Base-by-base conservation (phyloP, 192 early-diverging fungal species). In the Cetraspora pellucida region DNA sequence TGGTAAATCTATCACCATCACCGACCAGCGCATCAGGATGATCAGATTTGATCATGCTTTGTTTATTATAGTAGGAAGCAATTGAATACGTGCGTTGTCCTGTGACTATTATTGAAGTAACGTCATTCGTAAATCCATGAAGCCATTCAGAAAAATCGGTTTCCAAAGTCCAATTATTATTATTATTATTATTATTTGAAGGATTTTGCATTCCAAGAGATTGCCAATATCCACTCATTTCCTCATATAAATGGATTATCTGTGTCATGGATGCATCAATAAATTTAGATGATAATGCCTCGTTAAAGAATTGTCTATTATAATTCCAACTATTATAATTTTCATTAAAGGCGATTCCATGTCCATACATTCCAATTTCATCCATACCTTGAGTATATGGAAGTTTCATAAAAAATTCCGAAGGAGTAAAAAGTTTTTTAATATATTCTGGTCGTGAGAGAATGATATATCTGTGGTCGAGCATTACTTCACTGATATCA, bases 171-270 rank as follows among this genome's bases (percentile, higher is more conserved):
- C 64, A 30, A 66, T 66, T 44, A 19, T 66, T n/a, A 66, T 66
- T 44, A 43, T 66, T 66, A 66, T 66, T 44, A 19, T 66, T n/a
- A 66, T 66, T 44, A 43, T 66, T 66, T 57, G 55, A 57, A 57
- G 55, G 8, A 19, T 19, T 57, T 57, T 57, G 55, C 14, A n/a
- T 57, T 57, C 55, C 55, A 19, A 57, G 55, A 23, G 55, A 57
- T 57, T 57, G n/a, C 64, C 64, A 66, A 66, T 43, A 66, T n/a
- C n/a, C 64, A 9, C 13, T 44, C 28, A 66, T 44, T 44, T 66
- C 64, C 16, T 66, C 27, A 44, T 43, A 19, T 44, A 66, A 28
- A 7, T 44, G 64, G 17, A 37, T 17, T 66, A 44, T 31, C 2
- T 13, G 11, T 43, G 16, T 66, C 17, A 30, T 44, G 31, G 11